Percentiles rank a stretch among this genome's conserved stretches.
phyloP scores from a whole-genome alignment of 768 basidiomycete species.

The Phaffia australis region DNA sequence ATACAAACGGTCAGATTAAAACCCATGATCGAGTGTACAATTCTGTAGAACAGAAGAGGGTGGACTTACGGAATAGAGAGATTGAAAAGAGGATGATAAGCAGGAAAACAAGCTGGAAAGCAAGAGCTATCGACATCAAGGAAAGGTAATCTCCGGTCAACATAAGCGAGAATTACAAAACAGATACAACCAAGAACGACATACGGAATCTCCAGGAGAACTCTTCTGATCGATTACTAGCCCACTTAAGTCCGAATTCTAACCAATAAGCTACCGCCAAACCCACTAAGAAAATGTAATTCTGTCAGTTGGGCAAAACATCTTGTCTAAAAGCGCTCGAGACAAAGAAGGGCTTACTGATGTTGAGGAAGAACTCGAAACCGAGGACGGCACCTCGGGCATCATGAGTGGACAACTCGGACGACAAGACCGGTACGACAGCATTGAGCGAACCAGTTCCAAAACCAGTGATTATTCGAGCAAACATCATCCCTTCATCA shows the following conservation, averaged over 20 bases:
- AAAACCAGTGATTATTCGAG: slow-evolving; percentile 29
- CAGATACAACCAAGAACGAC: neutral
- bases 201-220: slow-evolving; percentile 29
- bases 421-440: slow-evolving; percentile 32
- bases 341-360: neutral
- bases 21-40: neutral
- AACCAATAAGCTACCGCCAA: slow-evolving; percentile 13
- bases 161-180: neutral
- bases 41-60: neutral
- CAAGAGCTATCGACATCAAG: slow-evolving; percentile 16
- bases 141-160: neutral
- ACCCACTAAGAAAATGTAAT: neutral
- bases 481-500: slow-evolving; percentile 25
- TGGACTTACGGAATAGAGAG: slow-evolving; percentile 25
- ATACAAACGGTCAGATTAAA: neutral
- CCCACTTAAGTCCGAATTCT: slow-evolving; percentile 24
- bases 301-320: too few species aligned
- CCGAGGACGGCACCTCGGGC: slow-evolving; percentile 30
- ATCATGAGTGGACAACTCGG: slow-evolving; percentile 29
- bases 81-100: slow-evolving; percentile 24
- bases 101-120: slow-evolving; percentile 31
- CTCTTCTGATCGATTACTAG: slow-evolving; percentile 12
- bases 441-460: slow-evolving; percentile 31
- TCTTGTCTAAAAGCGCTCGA: neutral
- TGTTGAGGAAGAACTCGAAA: slow-evolving; percentile 29